Evolutionary conservation across 371 early-diverging fungal genomes (phyloP), one percentile per base, ranked within the genome.

Genomic region (Zopfochytrium polystomum): DNA sequence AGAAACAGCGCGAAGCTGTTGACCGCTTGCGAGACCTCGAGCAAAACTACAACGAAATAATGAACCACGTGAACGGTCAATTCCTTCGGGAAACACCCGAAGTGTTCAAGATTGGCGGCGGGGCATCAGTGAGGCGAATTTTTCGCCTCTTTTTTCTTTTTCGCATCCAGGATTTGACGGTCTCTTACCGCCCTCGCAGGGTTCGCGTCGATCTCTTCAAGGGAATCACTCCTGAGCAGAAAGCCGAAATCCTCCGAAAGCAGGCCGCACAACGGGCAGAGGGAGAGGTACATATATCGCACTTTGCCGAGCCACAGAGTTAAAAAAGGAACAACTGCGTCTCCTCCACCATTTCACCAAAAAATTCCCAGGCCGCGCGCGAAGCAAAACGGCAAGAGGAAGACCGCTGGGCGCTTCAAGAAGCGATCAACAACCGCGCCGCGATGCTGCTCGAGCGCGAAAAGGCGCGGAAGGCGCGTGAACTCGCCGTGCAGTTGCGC

Each of bases 161-260:
- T n/a, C 34, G 42, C 23, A 45, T 18, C 13, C 47, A 26, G 18
- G 5, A 15, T 15, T 1, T 9, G 3, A 32, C 4, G 30, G 4
- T 52, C 38, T 25, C 13, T 32, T 1, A 26, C 2, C 0, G 6
- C 60, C 51, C 22, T 50, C 3, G 1, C 27, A 80, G 79, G 47
- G 63, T 77, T 22, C 67, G 79, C 9, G 77, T 76, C 18, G 80
- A 80, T 54, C 45, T 71, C 13, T 80, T 78, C 67, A 80, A 80
- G 55, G 80, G 79, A 34, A 75, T 79, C 57, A 72, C 79, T 0
- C 47, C 52, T 5, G 66, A 73, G 42, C 76, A 79, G 55, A 73
- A 72, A 30, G 32, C 45, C 18, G 65, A 68, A n/a, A 73, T 78
- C 6, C 57, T 63, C 7, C 44, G 51, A 9, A 56, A 56, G 5